Conservation (phyloP, 1,284 basidiomycete genomes). For the Austroboletus niveus region DNA sequence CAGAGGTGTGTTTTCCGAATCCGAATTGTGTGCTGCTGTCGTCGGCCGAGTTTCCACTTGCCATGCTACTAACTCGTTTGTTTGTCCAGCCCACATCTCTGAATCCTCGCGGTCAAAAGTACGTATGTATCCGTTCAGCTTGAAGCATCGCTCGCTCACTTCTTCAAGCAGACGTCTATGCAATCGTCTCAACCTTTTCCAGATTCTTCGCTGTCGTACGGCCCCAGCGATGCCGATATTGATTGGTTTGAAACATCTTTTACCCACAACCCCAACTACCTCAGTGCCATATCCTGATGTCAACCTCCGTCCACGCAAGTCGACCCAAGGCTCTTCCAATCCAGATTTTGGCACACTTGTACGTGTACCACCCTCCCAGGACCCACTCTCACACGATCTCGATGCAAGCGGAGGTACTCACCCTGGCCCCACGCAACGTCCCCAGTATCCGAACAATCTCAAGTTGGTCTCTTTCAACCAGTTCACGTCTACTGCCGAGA, state of each 20-base stretch:
- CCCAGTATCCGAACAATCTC: slow-evolving; percentile 16
- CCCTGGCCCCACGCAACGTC: no score
- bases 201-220: no score
- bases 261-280: slow-evolving; percentile 32
- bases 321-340: slow-evolving; percentile 34
- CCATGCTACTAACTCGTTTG: no score
- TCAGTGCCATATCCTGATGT: background rate
- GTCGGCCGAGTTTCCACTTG: no score
- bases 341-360: slow-evolving; percentile 71
- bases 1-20: no score
- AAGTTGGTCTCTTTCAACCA: slow-evolving; percentile 55
- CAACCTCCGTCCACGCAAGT: slow-evolving; percentile 9
- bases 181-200: no score
- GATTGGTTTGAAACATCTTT: slow-evolving; percentile 47
- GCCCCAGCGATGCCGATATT: slow-evolving; percentile 27
- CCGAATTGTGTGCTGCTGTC: no score
- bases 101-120: no score
- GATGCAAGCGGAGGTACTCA: background rate
- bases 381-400: slow-evolving; percentile 44
- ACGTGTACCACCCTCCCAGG: slow-evolving; percentile 56
- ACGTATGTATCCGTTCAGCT: no score
- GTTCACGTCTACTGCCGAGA: slow-evolving; percentile 54
- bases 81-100: no score
- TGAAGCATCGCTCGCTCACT: no score
- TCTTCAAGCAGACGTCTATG: no score